Evolutionary conservation across 2,329 filamentous ascomycete genomes (phyloP).

Genomic region (Talaromyces atroroseus): DNA sequence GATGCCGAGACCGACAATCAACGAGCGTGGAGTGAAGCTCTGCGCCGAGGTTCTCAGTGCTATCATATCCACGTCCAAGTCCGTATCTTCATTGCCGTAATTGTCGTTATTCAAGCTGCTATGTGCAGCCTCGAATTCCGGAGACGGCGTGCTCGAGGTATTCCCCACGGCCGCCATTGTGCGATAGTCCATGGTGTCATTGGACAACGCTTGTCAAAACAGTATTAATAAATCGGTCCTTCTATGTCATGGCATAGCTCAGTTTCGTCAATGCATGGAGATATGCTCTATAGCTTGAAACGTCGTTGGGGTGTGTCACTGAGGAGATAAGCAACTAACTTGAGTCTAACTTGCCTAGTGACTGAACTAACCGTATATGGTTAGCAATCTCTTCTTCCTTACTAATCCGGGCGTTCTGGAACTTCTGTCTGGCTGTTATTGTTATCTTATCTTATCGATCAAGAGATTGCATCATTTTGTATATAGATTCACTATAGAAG

Average conservation of each 20-base stretch:
- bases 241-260: not conserved
- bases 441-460: no score
- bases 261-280: not conserved
- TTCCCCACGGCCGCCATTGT: conserved; percentile 16
- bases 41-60: conserved; percentile 27
- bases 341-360: no score
- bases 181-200: conserved; percentile 31
- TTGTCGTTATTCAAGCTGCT: not conserved
- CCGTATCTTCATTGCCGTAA: not conserved
- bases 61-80: not conserved
- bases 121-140: not conserved
- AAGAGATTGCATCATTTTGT: no score
- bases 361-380: no score
- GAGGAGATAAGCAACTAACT: no score
- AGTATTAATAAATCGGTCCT: not conserved
- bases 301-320: not conserved
- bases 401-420: not conserved
- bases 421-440: no score
- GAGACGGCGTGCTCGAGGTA: conserved; percentile 7
- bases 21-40: conserved; percentile 79
- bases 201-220: not conserved
- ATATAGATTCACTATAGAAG: no score
- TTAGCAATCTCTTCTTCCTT: no score
- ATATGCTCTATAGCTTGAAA: not conserved
- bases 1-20: conserved; percentile 73